Percentiles rank a stretch among this genome's conserved stretches.
Conservation (phyloP, 345 rosid genomes). For the Camelina sativa region DNA sequence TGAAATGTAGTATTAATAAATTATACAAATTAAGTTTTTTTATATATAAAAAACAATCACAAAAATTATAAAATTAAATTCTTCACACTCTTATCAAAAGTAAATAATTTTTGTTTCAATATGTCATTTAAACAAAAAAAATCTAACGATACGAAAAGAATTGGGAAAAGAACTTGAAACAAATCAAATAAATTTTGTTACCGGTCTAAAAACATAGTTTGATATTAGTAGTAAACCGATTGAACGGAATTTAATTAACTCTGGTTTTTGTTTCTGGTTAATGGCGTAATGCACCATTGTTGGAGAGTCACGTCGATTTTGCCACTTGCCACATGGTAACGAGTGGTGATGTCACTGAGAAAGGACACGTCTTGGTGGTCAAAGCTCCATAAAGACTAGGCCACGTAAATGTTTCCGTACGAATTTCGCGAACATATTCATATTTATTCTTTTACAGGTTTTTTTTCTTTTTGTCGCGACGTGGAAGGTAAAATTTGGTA, state of each 20-base stretch:
- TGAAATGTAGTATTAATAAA: background rate
- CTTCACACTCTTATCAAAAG: background rate
- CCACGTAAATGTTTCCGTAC: conserved; percentile 31
- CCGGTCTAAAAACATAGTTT: no score
- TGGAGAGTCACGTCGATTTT: background rate
- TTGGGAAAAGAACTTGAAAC: background rate
- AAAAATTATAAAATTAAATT: no score
- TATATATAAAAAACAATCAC: no score
- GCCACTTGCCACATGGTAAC: conserved; percentile 28
- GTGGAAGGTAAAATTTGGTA: conserved; percentile 23
- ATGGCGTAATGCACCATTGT: background rate
- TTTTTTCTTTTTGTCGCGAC: conserved; percentile 25
- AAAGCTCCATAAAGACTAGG: conserved; percentile 11
- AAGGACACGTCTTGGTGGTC: conserved; percentile 29
- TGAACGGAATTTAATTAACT: background rate
- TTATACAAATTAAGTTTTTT: no score
- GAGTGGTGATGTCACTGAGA: conserved; percentile 14
- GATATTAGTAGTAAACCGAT: background rate
- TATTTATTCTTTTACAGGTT: background rate
- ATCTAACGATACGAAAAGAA: background rate
- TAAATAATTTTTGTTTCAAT: no score
- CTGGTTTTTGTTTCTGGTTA: background rate
- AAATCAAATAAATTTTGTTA: background rate
- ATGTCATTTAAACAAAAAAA: background rate
- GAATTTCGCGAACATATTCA: background rate